Evolutionary conservation across 371 early-diverging fungal species (phyloP), one percentile per base, ranked within the genome.

Genomic region (Mortierella sp.): DNA sequence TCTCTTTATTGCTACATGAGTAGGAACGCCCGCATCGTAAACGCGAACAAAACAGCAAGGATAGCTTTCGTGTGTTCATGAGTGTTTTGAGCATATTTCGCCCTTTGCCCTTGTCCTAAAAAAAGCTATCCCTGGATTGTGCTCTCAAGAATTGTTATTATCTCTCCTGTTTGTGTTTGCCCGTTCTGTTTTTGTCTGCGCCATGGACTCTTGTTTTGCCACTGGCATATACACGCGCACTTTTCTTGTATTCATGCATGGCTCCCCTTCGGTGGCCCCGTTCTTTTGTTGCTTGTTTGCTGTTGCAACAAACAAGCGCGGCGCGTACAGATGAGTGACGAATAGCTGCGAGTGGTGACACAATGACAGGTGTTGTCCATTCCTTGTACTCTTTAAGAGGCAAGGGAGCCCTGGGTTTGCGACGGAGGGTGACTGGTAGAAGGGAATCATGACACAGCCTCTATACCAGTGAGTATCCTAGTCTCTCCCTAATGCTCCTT

Each of bases 161-260:
- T n/a, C n/a, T 9, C 0, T 8, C 7, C 6, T 34, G 19, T 34
- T 31, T 58, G 16, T 58, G 29, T 58, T 16, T 58, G 34, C 9
- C 6, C 8, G 19, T 22, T 8, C 37, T 9, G 24, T 29, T 34
- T 14, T 34, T 34, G 19, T 34, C n/a, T n/a, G n/a, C n/a, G n/a
- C n/a, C n/a, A n/a, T n/a, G n/a, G n/a, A n/a, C n/a, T 8, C 4
- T 24, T 50, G 31, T 34, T 29, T 29, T 29, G 34, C 58, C 53
- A 53, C 53, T 24, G 50, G 10, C 58, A 58, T 31, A 16, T 5
- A 19, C 19, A 29, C 58, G 58, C 58, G 34, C 55, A 16, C 55
- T 55, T 55, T 55, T 34, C 22, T 58, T 7, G 16, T 34, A 58
- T 34, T 58, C 58, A 58, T 58, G 58, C 58, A 58, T 10, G 58